Evolutionary conservation across 2,329 filamentous ascomycete genomes (phyloP).

Genomic region (Graphium sp.): DNA sequence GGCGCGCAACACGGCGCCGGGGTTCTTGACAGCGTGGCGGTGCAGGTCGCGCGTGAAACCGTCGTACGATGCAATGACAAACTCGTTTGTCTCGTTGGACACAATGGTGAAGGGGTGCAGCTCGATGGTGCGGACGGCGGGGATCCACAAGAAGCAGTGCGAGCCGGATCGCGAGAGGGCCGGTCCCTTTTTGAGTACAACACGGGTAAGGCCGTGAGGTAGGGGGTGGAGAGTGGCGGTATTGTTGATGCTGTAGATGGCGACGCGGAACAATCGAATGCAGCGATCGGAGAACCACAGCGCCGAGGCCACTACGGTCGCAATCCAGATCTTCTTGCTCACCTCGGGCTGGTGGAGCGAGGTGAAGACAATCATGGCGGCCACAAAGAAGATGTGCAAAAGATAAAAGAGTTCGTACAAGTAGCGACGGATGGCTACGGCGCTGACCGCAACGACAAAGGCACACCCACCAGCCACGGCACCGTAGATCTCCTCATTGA

Average conservation of each 20-base stretch:
- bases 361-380: slow-evolving; percentile 26
- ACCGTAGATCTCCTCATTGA: slow-evolving; percentile 23
- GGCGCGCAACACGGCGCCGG: slow-evolving; percentile 27
- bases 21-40: slow-evolving; percentile 27
- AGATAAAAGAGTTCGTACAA: slow-evolving; percentile 41
- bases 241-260: slow-evolving; percentile 29
- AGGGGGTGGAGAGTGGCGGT: slow-evolving; percentile 34
- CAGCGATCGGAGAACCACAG: slow-evolving; percentile 35
- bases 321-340: slow-evolving; percentile 20
- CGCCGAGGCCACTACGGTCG: slow-evolving; percentile 21
- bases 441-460: slow-evolving; percentile 23
- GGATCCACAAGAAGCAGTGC: slow-evolving; percentile 50
- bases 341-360: slow-evolving; percentile 34
- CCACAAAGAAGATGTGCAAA: slow-evolving; percentile 30
- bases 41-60: slow-evolving; percentile 42
- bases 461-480: slow-evolving; percentile 30
- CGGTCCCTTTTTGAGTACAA: slow-evolving; percentile 33
- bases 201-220: slow-evolving; percentile 33
- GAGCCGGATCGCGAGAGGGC: slow-evolving; percentile 30
- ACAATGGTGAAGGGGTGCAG: slow-evolving; percentile 50
- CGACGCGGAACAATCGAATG: slow-evolving; percentile 24
- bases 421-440: slow-evolving; percentile 22
- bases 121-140: slow-evolving; percentile 34
- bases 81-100: slow-evolving; percentile 29
- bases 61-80: slow-evolving; percentile 38